Percentiles rank a stretch among this genome's conserved stretches.
These are phyloP conservation scores for Metarhizium rileyi DNA, from an alignment of 2,329 filamentous ascomycete genomes.

Conservation along the genomic window DNA sequence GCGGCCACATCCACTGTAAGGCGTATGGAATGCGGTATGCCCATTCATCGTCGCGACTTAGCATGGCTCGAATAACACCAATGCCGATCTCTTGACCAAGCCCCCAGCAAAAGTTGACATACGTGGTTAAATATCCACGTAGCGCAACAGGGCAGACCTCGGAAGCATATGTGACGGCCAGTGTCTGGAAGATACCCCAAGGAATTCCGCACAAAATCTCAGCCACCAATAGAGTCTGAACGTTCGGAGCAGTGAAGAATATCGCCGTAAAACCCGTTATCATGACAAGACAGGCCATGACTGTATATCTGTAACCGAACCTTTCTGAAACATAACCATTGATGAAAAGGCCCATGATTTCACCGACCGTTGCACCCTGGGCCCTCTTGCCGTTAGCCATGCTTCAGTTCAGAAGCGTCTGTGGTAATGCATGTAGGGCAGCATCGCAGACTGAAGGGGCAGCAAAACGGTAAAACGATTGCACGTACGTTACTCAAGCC, in stretches of 20 bases:
- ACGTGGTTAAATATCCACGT: constrained; percentile 62
- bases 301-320: constrained; percentile 58
- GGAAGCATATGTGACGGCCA: constrained; percentile 57
- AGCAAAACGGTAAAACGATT: background rate
- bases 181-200: constrained; percentile 49
- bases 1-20: constrained; percentile 70
- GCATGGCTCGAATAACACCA: constrained; percentile 61
- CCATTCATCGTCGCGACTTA: constrained; percentile 56
- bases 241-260: constrained; percentile 54
- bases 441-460: background rate
- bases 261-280: constrained; percentile 50
- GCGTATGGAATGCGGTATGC: constrained; percentile 62
- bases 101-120: constrained; percentile 70
- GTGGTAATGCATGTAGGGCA: background rate
- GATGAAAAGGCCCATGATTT: constrained; percentile 56
- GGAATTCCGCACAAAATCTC: constrained; percentile 56
- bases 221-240: constrained; percentile 47
- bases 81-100: constrained; percentile 66
- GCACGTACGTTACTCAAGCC: constrained; percentile 43
- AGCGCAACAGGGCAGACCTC: constrained; percentile 66
- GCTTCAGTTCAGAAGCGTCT: background rate
- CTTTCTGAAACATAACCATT: constrained; percentile 57
- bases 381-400: background rate
- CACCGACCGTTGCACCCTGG: constrained; percentile 31
- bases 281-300: constrained; percentile 46